Evolutionary conservation across 1,139 yeast genomes (phyloP), one percentile per base, ranked within the genome.

Genomic region (Candida frijolesensis): DNA sequence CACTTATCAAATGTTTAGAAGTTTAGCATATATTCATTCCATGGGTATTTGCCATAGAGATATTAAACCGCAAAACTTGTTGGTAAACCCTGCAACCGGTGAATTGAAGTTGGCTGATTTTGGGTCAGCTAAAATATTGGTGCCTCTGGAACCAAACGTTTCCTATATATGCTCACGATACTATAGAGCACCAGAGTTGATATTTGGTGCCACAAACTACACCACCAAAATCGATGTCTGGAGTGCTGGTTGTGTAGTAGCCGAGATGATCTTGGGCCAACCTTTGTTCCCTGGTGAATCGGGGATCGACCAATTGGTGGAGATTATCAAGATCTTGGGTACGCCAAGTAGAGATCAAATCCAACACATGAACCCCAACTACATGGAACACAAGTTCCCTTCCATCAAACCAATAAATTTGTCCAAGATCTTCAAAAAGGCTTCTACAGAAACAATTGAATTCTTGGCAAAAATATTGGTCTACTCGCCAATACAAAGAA

Each of bases 191-290:
- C 97, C 97, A 1, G 97, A 89, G 67, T 79, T 89, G 61, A 89
- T 89, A 53, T 90, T 89, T 70, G 96, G 96, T 19, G 95, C 96
- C 11, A 87, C 94, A 8, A 88, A 89, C 67, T 89, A 89, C 70
- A 90, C 99, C n/a, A 91, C 97, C 41, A 92, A 92, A 70, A 94
- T 94, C 60, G 99, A 94, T 68, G 85, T 94, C 50, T 94, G 99
- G 99, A 89, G 97, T 16, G 92, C 96, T 11, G 97, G 97, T 18
- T 94, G 99, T 73, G 99, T 94, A 37, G 91, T 94, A 90, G 98
- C 98, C 4, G 99, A 94, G 71, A 76, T 94, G 62, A 83, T 92
- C 60, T 79, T 94, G 51, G 98, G 99, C 9, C 97, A 91, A 67
- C 99, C 99, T 5, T 76, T 94, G 57, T 94, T 94, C 72, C 99